These are phyloP conservation scores for Laburnicola sp. DNA, from an alignment of 2,329 filamentous ascomycete genomes.

Conservation along the genomic window DNA sequence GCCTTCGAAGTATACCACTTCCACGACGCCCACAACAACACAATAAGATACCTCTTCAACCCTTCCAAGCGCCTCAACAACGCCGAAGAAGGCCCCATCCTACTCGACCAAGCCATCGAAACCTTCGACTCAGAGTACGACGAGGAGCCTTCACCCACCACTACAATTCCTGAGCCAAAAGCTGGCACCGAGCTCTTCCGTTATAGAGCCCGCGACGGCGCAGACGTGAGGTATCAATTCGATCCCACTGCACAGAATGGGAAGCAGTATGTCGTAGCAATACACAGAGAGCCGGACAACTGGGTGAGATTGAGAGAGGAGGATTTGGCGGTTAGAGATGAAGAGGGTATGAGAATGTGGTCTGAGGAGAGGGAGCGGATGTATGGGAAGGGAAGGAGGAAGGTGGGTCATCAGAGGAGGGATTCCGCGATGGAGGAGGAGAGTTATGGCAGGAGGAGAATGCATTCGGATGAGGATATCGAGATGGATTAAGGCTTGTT, in stretches of 20 bases:
- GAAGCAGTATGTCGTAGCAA: conserved; percentile 10
- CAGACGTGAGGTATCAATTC: conserved; percentile 8
- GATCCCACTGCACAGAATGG: conserved; percentile 9
- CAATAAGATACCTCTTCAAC: conserved; percentile 10
- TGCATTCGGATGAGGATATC: conserved; percentile 1
- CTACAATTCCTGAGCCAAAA: conserved; percentile 1
- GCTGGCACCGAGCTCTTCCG: conserved; percentile 1
- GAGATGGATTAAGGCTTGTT: no score
- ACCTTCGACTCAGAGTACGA: conserved; percentile 7
- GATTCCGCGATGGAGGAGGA: not conserved
- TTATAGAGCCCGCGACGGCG: conserved; percentile 8
- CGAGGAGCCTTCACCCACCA: not conserved
- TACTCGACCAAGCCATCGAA: conserved; percentile 5
- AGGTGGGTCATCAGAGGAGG: not conserved
- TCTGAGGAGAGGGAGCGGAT: not conserved
- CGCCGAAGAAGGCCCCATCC: conserved; percentile 1
- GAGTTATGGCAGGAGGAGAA: not conserved
- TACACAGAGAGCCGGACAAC: conserved; percentile 9
- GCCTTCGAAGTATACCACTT: conserved; percentile 4
- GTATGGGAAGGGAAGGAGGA: not conserved
- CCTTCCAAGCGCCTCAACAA: conserved; percentile 6
- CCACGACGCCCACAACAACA: conserved; percentile 5
- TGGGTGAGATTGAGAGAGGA: conserved; percentile 10
- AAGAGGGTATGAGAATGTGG: not conserved
- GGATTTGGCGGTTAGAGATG: conserved; percentile 5